Conservation (phyloP, 2,329 filamentous ascomycete genomes). For the Colletotrichum sublineola region DNA sequence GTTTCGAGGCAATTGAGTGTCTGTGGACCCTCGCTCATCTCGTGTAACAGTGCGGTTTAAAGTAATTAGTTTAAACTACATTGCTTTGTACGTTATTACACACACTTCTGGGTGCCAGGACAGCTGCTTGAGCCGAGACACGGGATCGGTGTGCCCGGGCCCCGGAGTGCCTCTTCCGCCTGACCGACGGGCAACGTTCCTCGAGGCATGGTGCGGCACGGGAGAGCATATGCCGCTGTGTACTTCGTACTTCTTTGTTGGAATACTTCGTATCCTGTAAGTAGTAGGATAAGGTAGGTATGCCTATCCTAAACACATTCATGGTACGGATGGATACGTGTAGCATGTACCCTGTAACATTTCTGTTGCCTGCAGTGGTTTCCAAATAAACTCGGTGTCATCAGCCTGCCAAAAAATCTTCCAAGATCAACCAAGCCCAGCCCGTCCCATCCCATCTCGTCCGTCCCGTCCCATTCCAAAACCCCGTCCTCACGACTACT, state of each 20-base stretch:
- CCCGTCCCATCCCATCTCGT: not conserved
- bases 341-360: not conserved
- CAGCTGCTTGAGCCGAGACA: not conserved
- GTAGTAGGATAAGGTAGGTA: no score
- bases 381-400: conserved; percentile 21
- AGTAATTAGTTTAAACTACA: not conserved
- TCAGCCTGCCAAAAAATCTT: not conserved
- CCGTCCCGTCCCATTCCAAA: conserved; percentile 13
- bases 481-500: conserved; percentile 9
- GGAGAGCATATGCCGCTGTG: not conserved
- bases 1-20: not conserved
- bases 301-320: not conserved
- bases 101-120: not conserved
- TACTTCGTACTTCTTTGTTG: not conserved
- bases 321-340: not conserved
- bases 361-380: not conserved
- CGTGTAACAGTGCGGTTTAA: not conserved
- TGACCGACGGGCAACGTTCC: not conserved
- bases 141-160: not conserved
- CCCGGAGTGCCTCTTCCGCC: conserved; percentile 16
- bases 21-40: not conserved
- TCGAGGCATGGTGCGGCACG: conserved; percentile 1
- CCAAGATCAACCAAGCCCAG: not conserved
- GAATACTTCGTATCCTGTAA: not conserved
- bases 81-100: not conserved